phyloP scores from a whole-genome alignment of 768 basidiomycete genomes.

The Tulasnella sp. region DNA sequence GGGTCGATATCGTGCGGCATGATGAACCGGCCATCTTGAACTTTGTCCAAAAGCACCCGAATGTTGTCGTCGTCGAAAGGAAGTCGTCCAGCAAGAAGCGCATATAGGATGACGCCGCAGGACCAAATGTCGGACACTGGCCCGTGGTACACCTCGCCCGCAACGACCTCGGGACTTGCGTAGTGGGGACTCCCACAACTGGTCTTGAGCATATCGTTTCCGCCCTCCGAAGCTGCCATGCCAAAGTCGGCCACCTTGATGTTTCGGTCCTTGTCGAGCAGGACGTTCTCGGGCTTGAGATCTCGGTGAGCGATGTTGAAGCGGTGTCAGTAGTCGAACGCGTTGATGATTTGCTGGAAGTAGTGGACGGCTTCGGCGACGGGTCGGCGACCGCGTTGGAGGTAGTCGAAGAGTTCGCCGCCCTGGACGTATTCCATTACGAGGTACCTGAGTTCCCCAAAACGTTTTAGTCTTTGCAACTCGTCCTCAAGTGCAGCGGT shows the following conservation, averaged over 20 bases:
- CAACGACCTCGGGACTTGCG: constrained; percentile 86
- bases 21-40: constrained; percentile 65
- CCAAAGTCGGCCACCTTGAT: constrained; percentile 97
- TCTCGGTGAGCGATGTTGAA: constrained; percentile 94
- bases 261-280: constrained; percentile 68
- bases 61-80: constrained; percentile 92
- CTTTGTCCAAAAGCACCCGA: constrained; percentile 69
- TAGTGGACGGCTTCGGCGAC: constrained; percentile 71
- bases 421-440: constrained; percentile 93
- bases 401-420: constrained; percentile 91
- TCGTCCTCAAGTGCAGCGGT: not conserved
- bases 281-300: constrained; percentile 89
- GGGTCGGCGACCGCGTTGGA: constrained; percentile 68
- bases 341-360: constrained; percentile 91
- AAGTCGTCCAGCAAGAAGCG: constrained; percentile 78
- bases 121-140: constrained; percentile 94
- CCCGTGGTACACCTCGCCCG: constrained; percentile 78
- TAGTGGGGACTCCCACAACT: constrained; percentile 95
- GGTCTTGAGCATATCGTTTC: constrained; percentile 62
- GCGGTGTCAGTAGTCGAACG: constrained; percentile 88
- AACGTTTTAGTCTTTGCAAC: not conserved
- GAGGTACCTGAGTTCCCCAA: constrained; percentile 45
- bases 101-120: constrained; percentile 88
- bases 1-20: constrained; percentile 69
- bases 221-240: constrained; percentile 89